Evolutionary conservation across 345 rosid genomes (phyloP).

Genomic region (Heritiera littoralis): DNA sequence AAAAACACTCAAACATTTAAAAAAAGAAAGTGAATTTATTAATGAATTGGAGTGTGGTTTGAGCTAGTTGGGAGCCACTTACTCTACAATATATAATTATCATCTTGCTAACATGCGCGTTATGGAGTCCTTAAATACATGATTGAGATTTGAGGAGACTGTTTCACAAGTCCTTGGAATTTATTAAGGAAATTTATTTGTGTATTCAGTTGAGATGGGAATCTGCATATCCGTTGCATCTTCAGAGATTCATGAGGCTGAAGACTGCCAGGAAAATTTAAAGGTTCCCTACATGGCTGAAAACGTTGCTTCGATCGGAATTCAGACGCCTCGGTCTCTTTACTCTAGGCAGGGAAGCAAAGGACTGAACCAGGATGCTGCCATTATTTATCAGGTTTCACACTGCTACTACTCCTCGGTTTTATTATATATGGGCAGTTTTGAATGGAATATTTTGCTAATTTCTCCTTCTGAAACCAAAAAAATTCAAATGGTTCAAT

Average conservation of each 20-base stretch:
- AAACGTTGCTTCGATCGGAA: slow-evolving; percentile 7
- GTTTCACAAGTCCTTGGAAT: slow-evolving; percentile 22
- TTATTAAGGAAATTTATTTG: neutral
- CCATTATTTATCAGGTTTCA: slow-evolving; percentile 60
- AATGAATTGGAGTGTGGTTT: slow-evolving; percentile 38
- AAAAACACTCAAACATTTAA: slow-evolving; percentile 19
- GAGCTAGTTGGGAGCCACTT: slow-evolving; percentile 39
- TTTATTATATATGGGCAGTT: neutral
- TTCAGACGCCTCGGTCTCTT: slow-evolving; percentile 46
- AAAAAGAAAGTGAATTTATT: slow-evolving; percentile 35
- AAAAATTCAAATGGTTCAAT: neutral
- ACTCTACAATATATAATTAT: neutral
- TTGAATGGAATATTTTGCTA: too few species aligned
- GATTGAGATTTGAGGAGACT: slow-evolving; percentile 23
- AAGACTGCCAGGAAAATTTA: slow-evolving; percentile 25
- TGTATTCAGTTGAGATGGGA: slow-evolving; percentile 11
- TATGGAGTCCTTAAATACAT: slow-evolving; percentile 30
- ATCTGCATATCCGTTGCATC: slow-evolving; percentile 31
- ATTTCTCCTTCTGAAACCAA: neutral
- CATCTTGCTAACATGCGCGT: slow-evolving; percentile 28
- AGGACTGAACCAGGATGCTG: slow-evolving; percentile 85
- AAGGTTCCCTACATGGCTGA: neutral
- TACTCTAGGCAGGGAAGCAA: slow-evolving; percentile 68
- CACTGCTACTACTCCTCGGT: neutral
- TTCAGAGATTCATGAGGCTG: slow-evolving; percentile 29